phyloP scores from a whole-genome alignment of 257 asterid species.

The Solanum stenotomum region DNA sequence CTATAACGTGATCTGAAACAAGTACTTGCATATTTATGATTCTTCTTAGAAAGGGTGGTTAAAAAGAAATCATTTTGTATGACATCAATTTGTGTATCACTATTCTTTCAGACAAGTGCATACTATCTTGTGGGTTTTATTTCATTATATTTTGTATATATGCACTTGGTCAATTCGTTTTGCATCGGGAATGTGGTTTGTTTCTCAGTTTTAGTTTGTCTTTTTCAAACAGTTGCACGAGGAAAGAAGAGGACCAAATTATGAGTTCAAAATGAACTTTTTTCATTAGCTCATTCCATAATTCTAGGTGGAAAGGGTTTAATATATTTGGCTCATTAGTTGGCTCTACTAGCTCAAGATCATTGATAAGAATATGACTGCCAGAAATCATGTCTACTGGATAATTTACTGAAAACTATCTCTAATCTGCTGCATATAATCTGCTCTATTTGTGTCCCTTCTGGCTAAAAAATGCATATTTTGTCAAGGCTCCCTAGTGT shows the following conservation, averaged over 20 bases:
- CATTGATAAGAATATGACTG: neutral
- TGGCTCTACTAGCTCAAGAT: neutral
- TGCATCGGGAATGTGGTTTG: neutral
- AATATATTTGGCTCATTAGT: neutral
- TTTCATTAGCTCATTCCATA: neutral
- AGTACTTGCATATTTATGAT: neutral
- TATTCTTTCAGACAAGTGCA: neutral
- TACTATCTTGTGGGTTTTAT: neutral
- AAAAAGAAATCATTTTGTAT: neutral
- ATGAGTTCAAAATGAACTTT: neutral
- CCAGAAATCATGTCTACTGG: neutral
- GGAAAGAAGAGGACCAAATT: neutral
- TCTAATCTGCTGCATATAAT: neutral
- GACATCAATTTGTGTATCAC: neutral
- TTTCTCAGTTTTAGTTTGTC: neutral
- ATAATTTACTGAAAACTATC: neutral
- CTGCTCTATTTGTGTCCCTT: neutral
- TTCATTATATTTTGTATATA: neutral
- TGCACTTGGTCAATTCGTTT: neutral
- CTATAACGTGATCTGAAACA: neutral
- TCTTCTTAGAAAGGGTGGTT: neutral
- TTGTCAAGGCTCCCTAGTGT: neutral
- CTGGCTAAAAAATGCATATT: neutral
- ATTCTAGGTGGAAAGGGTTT: neutral
- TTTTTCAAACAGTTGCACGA: neutral